Base-by-base conservation (phyloP, 352 stramenopile genomes). In the Phytopythium cucurbitacearum region DNA sequence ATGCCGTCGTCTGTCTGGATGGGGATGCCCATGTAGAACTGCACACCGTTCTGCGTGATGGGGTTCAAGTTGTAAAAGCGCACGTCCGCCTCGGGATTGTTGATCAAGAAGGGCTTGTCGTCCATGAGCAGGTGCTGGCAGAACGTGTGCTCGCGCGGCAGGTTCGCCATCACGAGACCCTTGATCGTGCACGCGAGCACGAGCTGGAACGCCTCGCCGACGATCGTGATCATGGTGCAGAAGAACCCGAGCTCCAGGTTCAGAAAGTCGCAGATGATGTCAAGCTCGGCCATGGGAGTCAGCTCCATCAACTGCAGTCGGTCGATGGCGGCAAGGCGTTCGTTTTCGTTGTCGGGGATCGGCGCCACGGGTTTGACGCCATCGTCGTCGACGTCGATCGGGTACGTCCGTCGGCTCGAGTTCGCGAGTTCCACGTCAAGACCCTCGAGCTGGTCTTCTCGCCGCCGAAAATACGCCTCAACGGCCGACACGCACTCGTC, bases 91-190 rank as follows among this genome's bases (percentile, higher is more conserved):
- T 76, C 64, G 12, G 67, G 66, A 48, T 80, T 54, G 1, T 57
- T 52, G 34, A 80, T 55, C 33, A 80, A 53, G 9, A 80, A 73
- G 2, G 78, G 78, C 7, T 80, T 71, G 36, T 73, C 34, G 12
- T 68, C 73, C 75, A 89, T 87, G 43, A 89, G 60, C 36, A 76
- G 62, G 46, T 89, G 78, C 44, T 78, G 65, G 51, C 78, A 89
- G 44, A 89, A 81, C 2, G 73, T 72, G 40, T 87, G 65, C 48
- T 84, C 67, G 16, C 78, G 74, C 47, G 68, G 63, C 46, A 78
- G 40, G 5, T 58, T 44, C 8, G 54, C 62, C 35, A 69, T 59
- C 15, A 65, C 46, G 4, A 87, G 38, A 6, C 62, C 53, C 13
- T 53, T 40, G 7, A 79, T 64, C 38, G 67, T 87, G 40, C 63